Evolutionary conservation across 108 stramenopile genomes (phyloP), one percentile per base, ranked within the genome.

Genomic region (Chaetoceros tenuissimus): DNA sequence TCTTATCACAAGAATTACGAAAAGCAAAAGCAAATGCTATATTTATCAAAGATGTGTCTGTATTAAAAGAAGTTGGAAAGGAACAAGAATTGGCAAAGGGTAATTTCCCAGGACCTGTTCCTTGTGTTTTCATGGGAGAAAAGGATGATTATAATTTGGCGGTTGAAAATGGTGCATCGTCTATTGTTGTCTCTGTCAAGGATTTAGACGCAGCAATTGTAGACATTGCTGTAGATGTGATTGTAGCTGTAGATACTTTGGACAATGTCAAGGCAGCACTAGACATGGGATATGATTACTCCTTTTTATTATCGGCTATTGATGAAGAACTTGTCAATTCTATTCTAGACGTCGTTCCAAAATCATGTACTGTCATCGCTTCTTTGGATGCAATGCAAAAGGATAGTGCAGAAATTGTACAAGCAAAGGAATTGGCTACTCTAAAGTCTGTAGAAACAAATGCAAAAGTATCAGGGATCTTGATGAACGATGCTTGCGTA

Each of bases 1-100:
- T 72, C 19, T 53, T 81, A 29, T 81, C 79, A 24, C 80, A 80
- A 80, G 71, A 81, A 53, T 65, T 81, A 13, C 67, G 83, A 23
- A 76, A 78, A 48, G 49, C 61, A 7, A 67, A 73, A 24, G 78
- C 69, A 21, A 47, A 57, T 22, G 64, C 75, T 10, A 56, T 85
- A 19, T 69, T 50, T 47, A 71, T 66, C 5, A 26, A 55, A 0
- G 60, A 78, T 57, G 21, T 71, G 0, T 58, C 51, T 8, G 58
- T 60, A 0, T 40, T 67, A 26, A 18, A 53, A 21, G 8, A 50
- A 27, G 70, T 80, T 46, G 52, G 44, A 0, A 34, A 45, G 3
- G 77, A 78, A 49, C 77, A 78, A 54, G 45, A 53, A 23, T 47
- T 69, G 17, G 72, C 72, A 16, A 57, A 46, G 48, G 77, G 71